These are phyloP conservation scores for Ocimum tenuiflorum DNA, from an alignment of 257 asterid genomes.

Conservation along the genomic window DNA sequence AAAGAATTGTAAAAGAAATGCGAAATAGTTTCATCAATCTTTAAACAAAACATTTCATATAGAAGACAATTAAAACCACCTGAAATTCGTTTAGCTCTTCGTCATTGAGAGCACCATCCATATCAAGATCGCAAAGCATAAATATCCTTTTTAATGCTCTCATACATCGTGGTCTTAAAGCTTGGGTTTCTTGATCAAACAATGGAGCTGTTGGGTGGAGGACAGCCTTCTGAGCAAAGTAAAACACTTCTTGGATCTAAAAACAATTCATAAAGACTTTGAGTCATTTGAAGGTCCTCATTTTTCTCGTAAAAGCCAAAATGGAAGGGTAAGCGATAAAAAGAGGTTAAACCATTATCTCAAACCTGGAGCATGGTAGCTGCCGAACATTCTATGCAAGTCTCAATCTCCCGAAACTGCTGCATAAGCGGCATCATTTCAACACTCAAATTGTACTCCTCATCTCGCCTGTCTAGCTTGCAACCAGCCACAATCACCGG, in stretches of 20 bases:
- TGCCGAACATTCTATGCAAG: slow-evolving; percentile 93
- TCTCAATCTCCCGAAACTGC: slow-evolving; percentile 89
- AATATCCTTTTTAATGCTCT: slow-evolving; percentile 87
- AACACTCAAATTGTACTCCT: slow-evolving; percentile 55
- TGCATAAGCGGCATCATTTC: slow-evolving; percentile 88
- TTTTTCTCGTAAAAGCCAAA: not conserved
- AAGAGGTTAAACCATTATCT: slow-evolving; percentile 10
- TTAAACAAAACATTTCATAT: not conserved
- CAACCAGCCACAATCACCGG: slow-evolving; percentile 94
- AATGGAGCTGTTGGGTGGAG: slow-evolving; percentile 96
- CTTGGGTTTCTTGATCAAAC: slow-evolving; percentile 82
- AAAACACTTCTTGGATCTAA: slow-evolving; percentile 87
- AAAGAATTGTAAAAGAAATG: not conserved
- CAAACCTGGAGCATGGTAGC: slow-evolving; percentile 78
- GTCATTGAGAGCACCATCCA: slow-evolving; percentile 82
- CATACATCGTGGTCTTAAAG: slow-evolving; percentile 75
- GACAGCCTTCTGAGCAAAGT: slow-evolving; percentile 92
- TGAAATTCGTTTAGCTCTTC: slow-evolving; percentile 92
- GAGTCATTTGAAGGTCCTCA: slow-evolving; percentile 1
- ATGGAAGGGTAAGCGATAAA: not conserved
- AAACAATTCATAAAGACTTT: slow-evolving; percentile 20
- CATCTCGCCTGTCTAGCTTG: slow-evolving; percentile 78
- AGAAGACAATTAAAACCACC: slow-evolving; percentile 36
- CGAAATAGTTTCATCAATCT: not conserved
- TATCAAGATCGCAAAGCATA: slow-evolving; percentile 80